Percentiles rank a stretch among this genome's conserved stretches.
phyloP scores from a whole-genome alignment of 257 asterid genomes.

The Solanum rostratum region DNA sequence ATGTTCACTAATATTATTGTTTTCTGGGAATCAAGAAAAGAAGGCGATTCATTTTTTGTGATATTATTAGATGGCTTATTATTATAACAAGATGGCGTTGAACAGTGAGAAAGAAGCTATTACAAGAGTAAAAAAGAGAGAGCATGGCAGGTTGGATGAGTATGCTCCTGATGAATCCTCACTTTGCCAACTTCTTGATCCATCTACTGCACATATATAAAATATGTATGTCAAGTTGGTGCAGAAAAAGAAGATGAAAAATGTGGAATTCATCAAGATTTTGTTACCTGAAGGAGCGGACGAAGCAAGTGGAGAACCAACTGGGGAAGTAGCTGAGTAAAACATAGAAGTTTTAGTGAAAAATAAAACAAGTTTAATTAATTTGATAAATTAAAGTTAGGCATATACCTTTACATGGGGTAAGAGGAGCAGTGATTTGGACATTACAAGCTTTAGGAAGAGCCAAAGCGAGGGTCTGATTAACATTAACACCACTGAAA shows the following conservation, averaged over 20 bases:
- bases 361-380: too few relatives aligned
- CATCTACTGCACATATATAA: neutral
- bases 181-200: neutral
- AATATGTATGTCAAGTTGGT: neutral
- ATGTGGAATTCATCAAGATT: neutral
- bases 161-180: conserved; percentile 7
- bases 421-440: conserved; percentile 32
- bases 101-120: neutral
- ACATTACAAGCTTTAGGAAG: conserved; percentile 43
- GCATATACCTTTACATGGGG: conserved; percentile 34
- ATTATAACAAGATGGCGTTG: neutral
- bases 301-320: neutral
- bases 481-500: conserved; percentile 30
- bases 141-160: neutral
- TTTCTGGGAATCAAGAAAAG: too few relatives aligned
- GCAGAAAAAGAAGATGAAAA: neutral
- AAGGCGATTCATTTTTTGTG: neutral
- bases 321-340: neutral
- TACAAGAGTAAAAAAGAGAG: neutral
- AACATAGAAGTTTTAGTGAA: too few relatives aligned
- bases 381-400: too few relatives aligned
- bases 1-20: too few relatives aligned
- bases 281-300: conserved; percentile 9
- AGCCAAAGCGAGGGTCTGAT: conserved; percentile 37
- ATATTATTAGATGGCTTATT: neutral